Base-by-base conservation (phyloP, 352 stramenopile species). In the Aphanomyces astaci region DNA sequence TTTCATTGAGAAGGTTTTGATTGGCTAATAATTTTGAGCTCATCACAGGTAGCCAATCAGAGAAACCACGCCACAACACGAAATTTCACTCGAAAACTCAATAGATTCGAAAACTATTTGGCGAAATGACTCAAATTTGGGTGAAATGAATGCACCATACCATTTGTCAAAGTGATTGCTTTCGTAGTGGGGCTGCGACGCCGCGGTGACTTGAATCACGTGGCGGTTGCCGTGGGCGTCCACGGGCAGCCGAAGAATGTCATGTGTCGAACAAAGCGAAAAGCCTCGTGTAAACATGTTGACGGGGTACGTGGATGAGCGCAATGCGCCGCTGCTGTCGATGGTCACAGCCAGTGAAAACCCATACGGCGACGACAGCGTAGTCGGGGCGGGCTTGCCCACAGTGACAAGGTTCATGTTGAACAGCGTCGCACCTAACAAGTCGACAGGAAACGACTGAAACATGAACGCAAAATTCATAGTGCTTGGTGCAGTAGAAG, bases 161-260 rank as follows among this genome's bases (percentile, higher is more conserved):
- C 62, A 68, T 60, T 59, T 68, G 51, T 68, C 62, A 24, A 68
- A 68, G 11, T 56, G 48, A 51, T 59, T 52, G 9, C 49, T 59
- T 45, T 51, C 51, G 27, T 43, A 68, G n/a, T 59, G 28, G 25
- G 48, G 13, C 22, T 52, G 62, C 3, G 40, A n/a, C 13, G 28
- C 25, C 10, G 17, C 28, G 0, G 62, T 68, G 11, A 68, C 62
- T 60, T 68, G 62, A 46, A 68, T 68, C 15, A 68, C 32, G 51
- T 68, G 62, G 4, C 62, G 62, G 25, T 68, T 68, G 25, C 62
- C 62, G 4, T 28, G 7, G 5, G 24, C 11, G 36, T 68, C 62
- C 46, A 68, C 36, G 7, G 62, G 62, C 32, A 68, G 51, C 27
- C 62, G 62, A 19, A 68, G 24, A 11, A 68, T 15, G 5, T 68